Conservation (phyloP, 306 rosid genomes). For the Castanospermum australe region DNA sequence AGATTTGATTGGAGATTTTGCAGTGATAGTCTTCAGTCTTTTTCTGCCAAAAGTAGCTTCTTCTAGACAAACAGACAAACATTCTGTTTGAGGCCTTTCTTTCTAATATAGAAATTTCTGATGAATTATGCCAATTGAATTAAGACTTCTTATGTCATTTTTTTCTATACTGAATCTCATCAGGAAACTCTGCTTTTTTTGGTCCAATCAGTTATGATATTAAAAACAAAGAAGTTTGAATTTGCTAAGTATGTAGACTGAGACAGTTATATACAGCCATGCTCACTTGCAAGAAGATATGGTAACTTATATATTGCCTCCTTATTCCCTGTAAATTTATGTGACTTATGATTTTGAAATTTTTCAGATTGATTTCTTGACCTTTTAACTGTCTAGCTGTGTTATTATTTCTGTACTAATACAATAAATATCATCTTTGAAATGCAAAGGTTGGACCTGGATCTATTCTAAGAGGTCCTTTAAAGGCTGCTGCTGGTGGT, state of each 20-base stretch:
- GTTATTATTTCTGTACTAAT: constrained; percentile 25
- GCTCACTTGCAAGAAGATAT: neutral
- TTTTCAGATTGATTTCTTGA: constrained; percentile 17
- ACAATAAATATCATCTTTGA: constrained; percentile 32
- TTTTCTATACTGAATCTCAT: neutral
- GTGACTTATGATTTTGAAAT: neutral
- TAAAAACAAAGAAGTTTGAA: constrained; percentile 18
- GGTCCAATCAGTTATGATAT: neutral
- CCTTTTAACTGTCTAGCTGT: constrained; percentile 8
- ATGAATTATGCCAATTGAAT: neutral
- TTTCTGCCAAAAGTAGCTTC: too few species aligned
- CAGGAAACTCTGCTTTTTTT: neutral
- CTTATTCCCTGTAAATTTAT: constrained; percentile 17
- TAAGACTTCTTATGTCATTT: neutral
- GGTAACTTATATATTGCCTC: constrained; percentile 9
- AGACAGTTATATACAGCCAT: neutral
- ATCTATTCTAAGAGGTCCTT: constrained; percentile 85
- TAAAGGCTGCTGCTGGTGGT: constrained; percentile 49
- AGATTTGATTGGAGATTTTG: too few species aligned
- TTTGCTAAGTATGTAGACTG: neutral
- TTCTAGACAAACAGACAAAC: neutral
- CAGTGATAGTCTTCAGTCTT: too few species aligned
- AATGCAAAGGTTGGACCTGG: constrained; percentile 77
- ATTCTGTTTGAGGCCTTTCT: constrained; percentile 6
- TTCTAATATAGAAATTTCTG: neutral